Evolutionary conservation across 2,329 filamentous ascomycete species (phyloP).

Genomic region (Didymella sp.): DNA sequence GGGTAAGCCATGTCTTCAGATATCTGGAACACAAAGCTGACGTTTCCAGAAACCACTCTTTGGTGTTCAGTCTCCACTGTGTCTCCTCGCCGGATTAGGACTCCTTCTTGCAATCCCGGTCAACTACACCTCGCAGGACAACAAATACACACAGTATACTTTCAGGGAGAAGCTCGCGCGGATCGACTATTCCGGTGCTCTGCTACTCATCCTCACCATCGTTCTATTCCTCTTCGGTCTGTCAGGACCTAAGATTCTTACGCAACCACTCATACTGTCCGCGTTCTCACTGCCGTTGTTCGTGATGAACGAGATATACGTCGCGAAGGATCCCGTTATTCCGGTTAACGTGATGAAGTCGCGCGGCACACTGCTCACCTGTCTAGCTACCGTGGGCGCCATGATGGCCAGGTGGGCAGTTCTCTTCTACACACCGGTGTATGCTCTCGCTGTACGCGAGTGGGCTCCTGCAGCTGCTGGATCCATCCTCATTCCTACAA

Average conservation of each 20-base stretch:
- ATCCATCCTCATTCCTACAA: constrained; percentile 80
- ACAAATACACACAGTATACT: constrained; percentile 47
- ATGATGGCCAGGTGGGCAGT: constrained; percentile 84
- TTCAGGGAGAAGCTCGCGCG: constrained; percentile 63
- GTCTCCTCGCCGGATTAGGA: constrained; percentile 65
- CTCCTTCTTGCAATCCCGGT: constrained; percentile 71
- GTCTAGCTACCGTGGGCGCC: constrained; percentile 74
- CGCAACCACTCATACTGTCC: constrained; percentile 67
- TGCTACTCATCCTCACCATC: constrained; percentile 62
- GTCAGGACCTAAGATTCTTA: constrained; percentile 66
- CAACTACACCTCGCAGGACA: constrained; percentile 47
- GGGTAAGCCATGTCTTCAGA: constrained; percentile 61
- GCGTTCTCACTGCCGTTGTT: constrained; percentile 60
- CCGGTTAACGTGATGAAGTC: constrained; percentile 74
- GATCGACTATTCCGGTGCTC: constrained; percentile 78
- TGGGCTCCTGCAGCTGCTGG: constrained; percentile 75
- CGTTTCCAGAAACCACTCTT: constrained; percentile 70
- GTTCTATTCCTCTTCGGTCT: constrained; percentile 76
- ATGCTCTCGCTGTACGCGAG: constrained; percentile 76
- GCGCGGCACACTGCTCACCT: constrained; percentile 74
- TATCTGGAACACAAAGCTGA: constrained; percentile 6
- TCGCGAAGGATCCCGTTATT: constrained; percentile 75
- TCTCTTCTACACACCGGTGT: constrained; percentile 81
- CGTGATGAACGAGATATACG: constrained; percentile 67
- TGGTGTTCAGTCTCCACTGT: constrained; percentile 71